phyloP scores from a whole-genome alignment of 129 eudicot genomes.

The Lactuca sativa region DNA sequence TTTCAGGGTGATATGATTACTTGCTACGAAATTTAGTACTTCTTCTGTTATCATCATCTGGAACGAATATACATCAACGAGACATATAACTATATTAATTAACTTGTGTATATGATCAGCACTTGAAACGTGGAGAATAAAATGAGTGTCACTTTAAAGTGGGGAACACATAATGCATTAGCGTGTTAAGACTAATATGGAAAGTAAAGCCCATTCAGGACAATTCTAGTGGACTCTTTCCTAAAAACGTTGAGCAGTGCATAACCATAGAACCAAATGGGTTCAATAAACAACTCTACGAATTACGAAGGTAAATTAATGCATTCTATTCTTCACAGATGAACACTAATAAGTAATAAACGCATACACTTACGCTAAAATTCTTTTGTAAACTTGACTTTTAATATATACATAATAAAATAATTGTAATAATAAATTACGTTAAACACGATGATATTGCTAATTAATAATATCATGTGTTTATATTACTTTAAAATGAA shows the following conservation, averaged over 20 bases:
- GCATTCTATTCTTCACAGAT: too few species aligned
- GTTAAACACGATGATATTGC: too few species aligned
- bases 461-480: too few species aligned
- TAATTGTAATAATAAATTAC: too few species aligned
- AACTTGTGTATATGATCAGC: neutral
- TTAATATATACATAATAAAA: too few species aligned
- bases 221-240: constrained; percentile 7
- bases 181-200: constrained; percentile 17
- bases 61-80: too few species aligned
- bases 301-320: too few species aligned
- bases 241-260: neutral
- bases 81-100: neutral
- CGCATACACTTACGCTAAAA: too few species aligned
- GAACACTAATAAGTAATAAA: too few species aligned
- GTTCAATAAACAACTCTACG: too few species aligned
- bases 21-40: neutral
- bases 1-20: neutral
- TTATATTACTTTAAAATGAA: too few species aligned
- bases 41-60: neutral
- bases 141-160: constrained; percentile 11
- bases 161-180: constrained; percentile 20
- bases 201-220: neutral
- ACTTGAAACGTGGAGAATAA: neutral
- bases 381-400: too few species aligned
- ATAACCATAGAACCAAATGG: neutral